Percentiles rank a stretch among this genome's conserved stretches.
phyloP scores from a whole-genome alignment of 768 basidiomycete species.

The Lactarius quietus region DNA sequence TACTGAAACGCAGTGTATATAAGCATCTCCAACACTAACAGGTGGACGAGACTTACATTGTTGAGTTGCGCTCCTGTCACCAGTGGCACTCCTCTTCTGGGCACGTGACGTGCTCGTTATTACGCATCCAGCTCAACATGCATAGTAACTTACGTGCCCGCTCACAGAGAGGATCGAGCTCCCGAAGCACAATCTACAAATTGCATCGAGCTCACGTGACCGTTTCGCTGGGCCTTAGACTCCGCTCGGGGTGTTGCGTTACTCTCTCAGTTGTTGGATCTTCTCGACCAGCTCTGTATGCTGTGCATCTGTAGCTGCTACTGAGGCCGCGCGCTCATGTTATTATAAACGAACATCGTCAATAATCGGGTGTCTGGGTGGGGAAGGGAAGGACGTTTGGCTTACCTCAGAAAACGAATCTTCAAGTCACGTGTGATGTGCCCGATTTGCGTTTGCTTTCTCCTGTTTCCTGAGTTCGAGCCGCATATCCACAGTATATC shows the following conservation, averaged over 20 bases:
- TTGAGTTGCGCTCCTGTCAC: slow-evolving; percentile 85
- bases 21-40: not conserved
- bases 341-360: slow-evolving; percentile 52
- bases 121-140: slow-evolving; percentile 72
- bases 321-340: slow-evolving; percentile 70
- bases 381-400: slow-evolving; percentile 10
- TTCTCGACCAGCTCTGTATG: slow-evolving; percentile 82
- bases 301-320: slow-evolving; percentile 66
- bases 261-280: slow-evolving; percentile 88
- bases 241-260: too few species aligned
- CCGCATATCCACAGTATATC: slow-evolving; percentile 58
- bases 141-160: slow-evolving; percentile 56
- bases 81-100: slow-evolving; percentile 72
- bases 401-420: slow-evolving; percentile 73
- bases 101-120: slow-evolving; percentile 58
- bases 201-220: slow-evolving; percentile 58
- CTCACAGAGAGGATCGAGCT: slow-evolving; percentile 76
- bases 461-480: slow-evolving; percentile 79
- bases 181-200: slow-evolving; percentile 48
- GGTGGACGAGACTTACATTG: slow-evolving; percentile 50
- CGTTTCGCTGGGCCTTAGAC: slow-evolving; percentile 67
- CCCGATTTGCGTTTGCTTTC: slow-evolving; percentile 72
- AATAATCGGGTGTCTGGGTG: too few species aligned
- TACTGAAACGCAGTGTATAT: slow-evolving; percentile 45
- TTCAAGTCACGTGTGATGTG: slow-evolving; percentile 65